Conservation (phyloP, 2,329 filamentous ascomycete genomes). For the Aspergillus puulaauensis region DNA sequence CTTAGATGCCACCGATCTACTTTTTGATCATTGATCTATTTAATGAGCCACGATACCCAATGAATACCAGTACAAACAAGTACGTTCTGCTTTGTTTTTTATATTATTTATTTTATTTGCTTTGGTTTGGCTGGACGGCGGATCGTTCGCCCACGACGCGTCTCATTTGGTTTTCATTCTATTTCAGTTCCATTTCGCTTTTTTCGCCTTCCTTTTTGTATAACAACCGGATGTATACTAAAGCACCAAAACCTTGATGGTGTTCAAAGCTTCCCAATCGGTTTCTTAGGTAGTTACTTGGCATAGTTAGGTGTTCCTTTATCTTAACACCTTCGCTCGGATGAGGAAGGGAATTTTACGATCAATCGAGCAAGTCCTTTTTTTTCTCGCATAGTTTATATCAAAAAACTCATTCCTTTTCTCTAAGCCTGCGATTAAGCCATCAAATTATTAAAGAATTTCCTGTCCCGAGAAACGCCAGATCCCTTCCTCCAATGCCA, state of each 20-base stretch:
- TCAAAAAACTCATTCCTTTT: background rate
- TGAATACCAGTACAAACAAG: slow-evolving; percentile 11
- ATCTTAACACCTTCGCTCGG: too few relatives aligned
- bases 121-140: background rate
- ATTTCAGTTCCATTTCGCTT: background rate
- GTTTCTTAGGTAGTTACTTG: background rate
- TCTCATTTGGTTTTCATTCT: background rate
- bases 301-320: background rate
- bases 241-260: too few relatives aligned
- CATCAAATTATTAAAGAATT: background rate
- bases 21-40: background rate
- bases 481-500: background rate
- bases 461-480: background rate
- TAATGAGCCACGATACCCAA: slow-evolving; percentile 20
- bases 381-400: background rate
- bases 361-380: too few relatives aligned
- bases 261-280: background rate
- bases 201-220: background rate
- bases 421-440: background rate
- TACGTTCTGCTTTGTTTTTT: background rate
- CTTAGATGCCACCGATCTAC: background rate
- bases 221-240: background rate
- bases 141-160: background rate
- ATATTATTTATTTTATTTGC: background rate
- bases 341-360: too few relatives aligned